phyloP scores from a whole-genome alignment of 2,329 filamentous ascomycete genomes.

The Pseudocercospora macadamiae region DNA sequence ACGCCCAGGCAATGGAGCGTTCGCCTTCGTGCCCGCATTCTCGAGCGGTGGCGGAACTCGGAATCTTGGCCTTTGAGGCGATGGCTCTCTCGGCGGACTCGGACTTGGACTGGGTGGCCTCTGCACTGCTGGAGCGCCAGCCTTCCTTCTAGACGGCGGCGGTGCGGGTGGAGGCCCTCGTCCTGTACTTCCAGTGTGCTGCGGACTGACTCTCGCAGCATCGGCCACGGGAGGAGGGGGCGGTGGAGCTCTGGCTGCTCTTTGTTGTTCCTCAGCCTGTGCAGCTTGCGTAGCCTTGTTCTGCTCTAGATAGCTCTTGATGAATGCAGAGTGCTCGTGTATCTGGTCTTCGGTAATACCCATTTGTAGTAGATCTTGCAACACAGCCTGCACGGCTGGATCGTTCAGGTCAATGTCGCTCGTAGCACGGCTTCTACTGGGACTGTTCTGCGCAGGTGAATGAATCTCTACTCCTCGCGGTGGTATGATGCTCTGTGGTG shows the following conservation, averaged over 20 bases:
- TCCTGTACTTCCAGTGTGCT: constrained; percentile 64
- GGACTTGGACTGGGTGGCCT: constrained; percentile 57
- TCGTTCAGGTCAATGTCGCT: constrained; percentile 62
- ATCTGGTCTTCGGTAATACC: constrained; percentile 71
- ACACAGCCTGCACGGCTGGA: constrained; percentile 62
- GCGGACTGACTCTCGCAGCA: constrained; percentile 57
- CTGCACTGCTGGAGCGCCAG: constrained; percentile 40
- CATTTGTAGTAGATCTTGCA: constrained; percentile 65
- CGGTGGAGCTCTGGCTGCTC: constrained; percentile 61
- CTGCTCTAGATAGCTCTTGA: constrained; percentile 68
- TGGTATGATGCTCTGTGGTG: constrained; percentile 53
- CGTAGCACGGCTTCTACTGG: constrained; percentile 36
- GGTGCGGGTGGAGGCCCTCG: constrained; percentile 65
- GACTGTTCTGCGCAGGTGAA: constrained; percentile 38
- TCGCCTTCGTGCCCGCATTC: constrained; percentile 73
- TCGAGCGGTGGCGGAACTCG: constrained; percentile 83
- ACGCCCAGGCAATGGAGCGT: constrained; percentile 57
- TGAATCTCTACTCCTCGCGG: constrained; percentile 44
- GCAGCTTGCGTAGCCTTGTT: constrained; percentile 57
- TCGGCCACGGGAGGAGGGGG: constrained; percentile 56
- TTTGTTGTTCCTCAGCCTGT: constrained; percentile 50
- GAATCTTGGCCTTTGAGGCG: constrained; percentile 73
- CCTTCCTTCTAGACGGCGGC: constrained; percentile 45
- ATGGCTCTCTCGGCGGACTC: constrained; percentile 67
- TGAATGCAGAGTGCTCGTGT: constrained; percentile 68